A percentile compares a stretch with the other conserved stretches of the same genome.
Conservation (phyloP, 2,329 filamentous ascomycete species). For the Cytospora mali region DNA sequence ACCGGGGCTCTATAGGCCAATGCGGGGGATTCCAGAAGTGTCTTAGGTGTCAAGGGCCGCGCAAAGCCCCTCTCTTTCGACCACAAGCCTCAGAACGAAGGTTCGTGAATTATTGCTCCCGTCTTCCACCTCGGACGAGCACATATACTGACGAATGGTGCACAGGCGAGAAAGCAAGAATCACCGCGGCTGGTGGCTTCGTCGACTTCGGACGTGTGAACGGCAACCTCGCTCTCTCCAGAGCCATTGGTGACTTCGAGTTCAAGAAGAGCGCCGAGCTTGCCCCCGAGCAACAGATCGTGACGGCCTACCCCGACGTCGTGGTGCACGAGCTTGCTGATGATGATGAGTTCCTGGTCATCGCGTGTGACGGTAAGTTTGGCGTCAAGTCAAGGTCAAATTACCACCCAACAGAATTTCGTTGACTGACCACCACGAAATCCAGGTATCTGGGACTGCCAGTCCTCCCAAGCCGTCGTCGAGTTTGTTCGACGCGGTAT, state of each 20-base stretch:
- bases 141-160: conserved; percentile 29
- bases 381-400: background rate
- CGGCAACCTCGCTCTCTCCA: conserved; percentile 93
- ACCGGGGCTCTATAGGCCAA: conserved; percentile 70
- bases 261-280: conserved; percentile 99
- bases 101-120: conserved; percentile 49
- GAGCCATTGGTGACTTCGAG: conserved; percentile 98
- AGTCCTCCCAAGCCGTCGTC: conserved; percentile 94
- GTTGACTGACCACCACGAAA: background rate
- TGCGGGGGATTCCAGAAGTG: conserved; percentile 92
- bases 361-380: conserved; percentile 84
- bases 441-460: conserved; percentile 98
- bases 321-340: conserved; percentile 86
- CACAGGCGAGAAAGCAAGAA: conserved; percentile 92
- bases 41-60: conserved; percentile 93
- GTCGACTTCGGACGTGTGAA: conserved; percentile 99
- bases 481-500: conserved; percentile 97
- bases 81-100: conserved; percentile 98
- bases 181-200: conserved; percentile 93
- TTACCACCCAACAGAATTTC: background rate
- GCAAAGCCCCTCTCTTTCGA: conserved; percentile 99
- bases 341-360: conserved; percentile 93
- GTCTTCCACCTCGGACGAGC: background rate
- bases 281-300: conserved; percentile 96
- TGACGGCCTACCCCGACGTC: conserved; percentile 95